phyloP scores from a whole-genome alignment of 139 green algal genomes.

The Mesostigma viride region DNA sequence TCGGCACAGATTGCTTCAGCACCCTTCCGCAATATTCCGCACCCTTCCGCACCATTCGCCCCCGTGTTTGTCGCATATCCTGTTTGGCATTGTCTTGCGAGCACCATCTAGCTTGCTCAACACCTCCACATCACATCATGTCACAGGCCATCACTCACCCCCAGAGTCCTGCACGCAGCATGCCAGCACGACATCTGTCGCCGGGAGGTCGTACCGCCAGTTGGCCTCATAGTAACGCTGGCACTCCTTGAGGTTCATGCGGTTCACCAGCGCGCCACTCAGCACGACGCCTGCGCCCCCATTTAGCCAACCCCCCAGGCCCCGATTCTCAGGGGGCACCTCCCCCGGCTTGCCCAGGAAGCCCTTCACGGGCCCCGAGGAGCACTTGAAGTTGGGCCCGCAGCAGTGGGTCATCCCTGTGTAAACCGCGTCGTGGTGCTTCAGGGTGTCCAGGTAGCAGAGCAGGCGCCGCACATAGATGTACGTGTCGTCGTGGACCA shows the following conservation, averaged over 20 bases:
- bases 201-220: constrained; percentile 7
- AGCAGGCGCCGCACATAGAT: not conserved
- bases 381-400: not conserved
- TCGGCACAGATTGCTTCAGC: too few species aligned
- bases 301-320: not conserved
- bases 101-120: too few species aligned
- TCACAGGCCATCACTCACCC: too few species aligned
- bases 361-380: not conserved
- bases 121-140: too few species aligned
- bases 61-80: too few species aligned
- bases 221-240: not conserved
- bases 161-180: constrained; percentile 4
- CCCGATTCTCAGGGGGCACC: too few species aligned
- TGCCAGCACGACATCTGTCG: not conserved
- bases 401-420: constrained; percentile 1
- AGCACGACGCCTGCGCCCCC: not conserved
- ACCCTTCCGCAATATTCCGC: too few species aligned
- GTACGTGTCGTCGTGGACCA: constrained; percentile 7
- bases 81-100: too few species aligned
- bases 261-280: not conserved
- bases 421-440: not conserved
- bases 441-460: not conserved
- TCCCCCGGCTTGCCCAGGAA: not conserved
- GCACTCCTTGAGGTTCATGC: constrained; percentile 1
- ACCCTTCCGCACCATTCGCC: too few species aligned